Base-by-base conservation (phyloP, 2,329 filamentous ascomycete species). In the Fusarium illudens region DNA sequence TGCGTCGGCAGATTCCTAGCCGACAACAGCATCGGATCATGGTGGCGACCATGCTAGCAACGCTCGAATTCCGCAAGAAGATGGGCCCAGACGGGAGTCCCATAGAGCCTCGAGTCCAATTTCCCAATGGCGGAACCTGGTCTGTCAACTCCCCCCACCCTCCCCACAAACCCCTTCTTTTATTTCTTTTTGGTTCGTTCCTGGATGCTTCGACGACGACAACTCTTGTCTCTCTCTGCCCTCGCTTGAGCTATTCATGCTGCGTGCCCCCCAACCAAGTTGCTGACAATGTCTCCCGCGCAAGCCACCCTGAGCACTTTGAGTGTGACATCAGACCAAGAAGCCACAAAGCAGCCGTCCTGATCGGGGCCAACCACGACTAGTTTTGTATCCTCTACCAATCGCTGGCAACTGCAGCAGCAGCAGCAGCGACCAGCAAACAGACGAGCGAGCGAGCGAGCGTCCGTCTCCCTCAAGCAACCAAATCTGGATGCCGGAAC, bases 21-120 rank as follows among this genome's bases (percentile, higher is more conserved):
- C 19, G 75, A 78, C 48, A 77, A 78, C 36, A 78, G 77, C 59
- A 74, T 78, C 44, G 76, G 77, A 77, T 78, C 54, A 75, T 75
- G 71, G 75, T 76, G 20, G 75, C 75, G 22, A 78, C 77, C 10
- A 76, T 79, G 75, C 65, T 78, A 17, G 70, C 71, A 17, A 72
- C 70, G 19, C 68, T 78, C 20, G 65, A 68, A 19, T 75, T 78
- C 52, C 60, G 67, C 30, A 77, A 77, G 56, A 68, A 66, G 46
- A 46, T 51, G 19, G 71, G 69, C 34, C 33, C 49, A 11, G 50
- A 72, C 27, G 75, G 75, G n/a, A 73, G 62, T n/a, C 62, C 63
- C 20, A 62, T 75, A 36, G 74, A 77, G 36, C 75, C 74, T 25
- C 64, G 56, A 50, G 65, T 77, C 29, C 62, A 55, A 50, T 76